Percentiles rank a stretch among this genome's conserved stretches.
Conservation (phyloP, 2,329 filamentous ascomycete genomes). For the Hypoxylon sp. region DNA sequence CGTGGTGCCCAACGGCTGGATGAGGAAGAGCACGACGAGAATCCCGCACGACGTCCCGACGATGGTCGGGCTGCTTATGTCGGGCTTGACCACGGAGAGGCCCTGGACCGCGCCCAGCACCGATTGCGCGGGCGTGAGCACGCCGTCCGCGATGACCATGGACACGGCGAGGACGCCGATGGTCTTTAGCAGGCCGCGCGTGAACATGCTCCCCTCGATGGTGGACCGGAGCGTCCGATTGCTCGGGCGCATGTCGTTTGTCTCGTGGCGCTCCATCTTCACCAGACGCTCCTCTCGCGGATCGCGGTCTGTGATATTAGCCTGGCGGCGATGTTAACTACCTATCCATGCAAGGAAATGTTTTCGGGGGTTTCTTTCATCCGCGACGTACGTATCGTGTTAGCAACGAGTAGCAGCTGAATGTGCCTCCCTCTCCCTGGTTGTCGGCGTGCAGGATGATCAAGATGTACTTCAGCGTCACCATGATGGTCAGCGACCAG, state of each 20-base stretch:
- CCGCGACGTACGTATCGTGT: conserved; percentile 63
- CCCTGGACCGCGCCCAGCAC: conserved; percentile 75
- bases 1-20: conserved; percentile 71
- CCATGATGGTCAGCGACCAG: conserved; percentile 74
- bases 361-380: no score
- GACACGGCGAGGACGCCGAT: conserved; percentile 72
- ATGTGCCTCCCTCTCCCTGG: conserved; percentile 76
- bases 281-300: conserved; percentile 64
- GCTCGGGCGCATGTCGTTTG: conserved; percentile 61
- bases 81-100: conserved; percentile 63
- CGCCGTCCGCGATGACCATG: conserved; percentile 72
- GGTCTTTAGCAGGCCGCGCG: conserved; percentile 64
- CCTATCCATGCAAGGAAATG: no score
- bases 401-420: conserved; percentile 71
- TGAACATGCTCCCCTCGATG: conserved; percentile 64
- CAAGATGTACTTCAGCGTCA: conserved; percentile 73
- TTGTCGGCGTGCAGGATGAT: conserved; percentile 73
- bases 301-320: conserved; percentile 67
- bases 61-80: conserved; percentile 64
- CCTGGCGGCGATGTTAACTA: no score
- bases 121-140: conserved; percentile 74
- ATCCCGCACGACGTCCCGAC: conserved; percentile 72
- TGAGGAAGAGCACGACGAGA: conserved; percentile 67
- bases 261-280: conserved; percentile 66
- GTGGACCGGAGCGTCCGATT: conserved; percentile 62